Evolutionary conservation across 495 filamentous ascomycete genomes (phyloP).

Genomic region (Tuber indicum): DNA sequence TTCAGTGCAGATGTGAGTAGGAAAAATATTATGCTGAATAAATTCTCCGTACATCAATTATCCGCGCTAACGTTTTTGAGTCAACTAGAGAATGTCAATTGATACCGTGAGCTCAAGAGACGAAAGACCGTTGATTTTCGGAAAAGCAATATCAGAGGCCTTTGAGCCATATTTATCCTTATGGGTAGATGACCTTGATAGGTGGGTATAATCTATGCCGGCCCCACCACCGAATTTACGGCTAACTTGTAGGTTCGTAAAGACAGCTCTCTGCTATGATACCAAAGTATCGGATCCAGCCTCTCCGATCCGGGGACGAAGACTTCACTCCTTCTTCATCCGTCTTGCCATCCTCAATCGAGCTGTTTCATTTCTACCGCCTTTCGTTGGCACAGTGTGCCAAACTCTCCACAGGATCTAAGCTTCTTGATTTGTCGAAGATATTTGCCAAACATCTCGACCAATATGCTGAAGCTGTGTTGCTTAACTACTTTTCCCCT

Average conservation of each 20-base stretch:
- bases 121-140: conserved; percentile 71
- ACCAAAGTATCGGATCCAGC: conserved; percentile 80
- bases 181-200: conserved; percentile 96
- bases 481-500: conserved; percentile 61
- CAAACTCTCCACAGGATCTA: conserved; percentile 82
- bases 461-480: conserved; percentile 87
- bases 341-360: conserved; percentile 82
- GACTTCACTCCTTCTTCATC: conserved; percentile 83
- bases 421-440: conserved; percentile 76
- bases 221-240: not conserved
- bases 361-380: conserved; percentile 95
- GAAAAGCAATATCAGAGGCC: conserved; percentile 89
- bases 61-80: conserved; percentile 7
- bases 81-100: conserved; percentile 67
- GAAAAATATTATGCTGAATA: conserved; percentile 3
- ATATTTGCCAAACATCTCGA: conserved; percentile 90
- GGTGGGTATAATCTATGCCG: conserved; percentile 43
- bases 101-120: conserved; percentile 81
- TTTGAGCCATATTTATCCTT: conserved; percentile 95
- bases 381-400: conserved; percentile 86
- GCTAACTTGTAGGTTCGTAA: conserved; percentile 19
- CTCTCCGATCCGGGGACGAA: conserved; percentile 72
- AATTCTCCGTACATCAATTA: not conserved
- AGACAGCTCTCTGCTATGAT: conserved; percentile 73
- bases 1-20: conserved; percentile 61